Evolutionary conservation across 441 rosid species (phyloP).

Genomic region (Brassica hybrid): DNA sequence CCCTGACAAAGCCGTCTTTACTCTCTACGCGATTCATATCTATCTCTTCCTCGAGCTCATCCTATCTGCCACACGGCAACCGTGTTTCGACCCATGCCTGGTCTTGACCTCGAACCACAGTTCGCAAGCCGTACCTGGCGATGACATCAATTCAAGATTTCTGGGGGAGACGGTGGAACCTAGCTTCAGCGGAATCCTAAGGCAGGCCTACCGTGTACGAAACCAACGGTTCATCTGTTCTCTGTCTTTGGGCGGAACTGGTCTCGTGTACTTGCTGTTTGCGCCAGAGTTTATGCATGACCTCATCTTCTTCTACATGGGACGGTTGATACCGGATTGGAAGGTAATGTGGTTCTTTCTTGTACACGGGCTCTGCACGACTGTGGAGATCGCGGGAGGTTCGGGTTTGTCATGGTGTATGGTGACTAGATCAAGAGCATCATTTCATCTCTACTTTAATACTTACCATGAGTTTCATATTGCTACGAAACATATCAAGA

Average conservation of each 20-base stretch:
- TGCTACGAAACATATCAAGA: not conserved
- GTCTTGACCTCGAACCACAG: constrained; percentile 58
- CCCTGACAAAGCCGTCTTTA: constrained; percentile 43
- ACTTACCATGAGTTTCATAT: not conserved
- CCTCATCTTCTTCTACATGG: constrained; percentile 53
- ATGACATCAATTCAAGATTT: constrained; percentile 62
- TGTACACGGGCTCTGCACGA: constrained; percentile 46
- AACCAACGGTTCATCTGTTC: constrained; percentile 33
- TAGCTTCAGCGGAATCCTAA: constrained; percentile 51
- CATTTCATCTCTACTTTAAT: constrained; percentile 1
- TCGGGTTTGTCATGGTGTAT: constrained; percentile 42
- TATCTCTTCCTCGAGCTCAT: constrained; percentile 52
- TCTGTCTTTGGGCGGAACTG: constrained; percentile 37
- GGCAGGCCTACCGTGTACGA: constrained; percentile 54
- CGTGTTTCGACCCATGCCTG: constrained; percentile 40
- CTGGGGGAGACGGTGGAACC: constrained; percentile 72
- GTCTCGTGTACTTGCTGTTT: constrained; percentile 43
- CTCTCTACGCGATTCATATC: constrained; percentile 45
- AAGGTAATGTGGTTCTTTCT: constrained; percentile 50
- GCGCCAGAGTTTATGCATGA: constrained; percentile 54
- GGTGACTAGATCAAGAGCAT: not conserved
- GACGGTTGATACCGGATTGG: constrained; percentile 48
- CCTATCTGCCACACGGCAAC: constrained; percentile 42
- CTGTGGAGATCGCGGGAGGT: constrained; percentile 34
- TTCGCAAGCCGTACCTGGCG: constrained; percentile 57